A percentile compares a stretch with the other conserved stretches of the same genome.
Conservation (phyloP, 345 rosid species). For the Bruguiera sexangula region DNA sequence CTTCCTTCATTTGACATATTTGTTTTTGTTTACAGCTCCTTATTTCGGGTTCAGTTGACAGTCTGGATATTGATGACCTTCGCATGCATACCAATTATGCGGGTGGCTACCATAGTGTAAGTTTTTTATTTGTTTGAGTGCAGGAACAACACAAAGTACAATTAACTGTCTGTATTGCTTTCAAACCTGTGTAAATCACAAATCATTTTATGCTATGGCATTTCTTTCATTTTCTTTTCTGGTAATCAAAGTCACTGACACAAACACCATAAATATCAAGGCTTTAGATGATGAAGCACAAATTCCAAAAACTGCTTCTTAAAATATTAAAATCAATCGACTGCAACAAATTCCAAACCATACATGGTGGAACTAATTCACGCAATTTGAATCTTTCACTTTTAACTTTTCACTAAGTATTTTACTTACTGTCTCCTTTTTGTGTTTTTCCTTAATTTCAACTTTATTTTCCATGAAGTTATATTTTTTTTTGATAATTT, state of each 20-base stretch:
- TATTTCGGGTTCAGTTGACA: constrained; percentile 93
- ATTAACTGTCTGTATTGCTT: constrained; percentile 1
- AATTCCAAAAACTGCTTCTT: no score
- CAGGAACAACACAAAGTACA: background rate
- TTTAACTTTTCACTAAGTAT: no score
- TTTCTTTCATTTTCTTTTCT: background rate
- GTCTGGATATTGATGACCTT: constrained; percentile 95
- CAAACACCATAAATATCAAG: background rate
- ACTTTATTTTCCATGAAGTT: no score
- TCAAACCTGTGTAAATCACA: background rate
- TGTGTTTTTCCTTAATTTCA: no score
- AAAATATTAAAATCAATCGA: no score
- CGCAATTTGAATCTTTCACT: no score
- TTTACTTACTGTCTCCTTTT: no score
- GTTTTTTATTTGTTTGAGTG: constrained; percentile 17
- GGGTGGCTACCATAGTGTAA: constrained; percentile 86
- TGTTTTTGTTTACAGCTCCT: constrained; percentile 60
- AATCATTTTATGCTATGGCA: background rate
- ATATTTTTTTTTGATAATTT: no score
- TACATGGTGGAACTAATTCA: no score
- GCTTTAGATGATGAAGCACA: no score
- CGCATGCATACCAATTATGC: constrained; percentile 71
- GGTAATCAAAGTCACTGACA: background rate
- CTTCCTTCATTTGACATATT: background rate
- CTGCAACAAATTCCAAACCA: no score